Percentiles rank a stretch among this genome's conserved stretches.
Evolutionary conservation across 192 early-diverging fungal species (phyloP).

Genomic region (Diversispora eburnea): DNA sequence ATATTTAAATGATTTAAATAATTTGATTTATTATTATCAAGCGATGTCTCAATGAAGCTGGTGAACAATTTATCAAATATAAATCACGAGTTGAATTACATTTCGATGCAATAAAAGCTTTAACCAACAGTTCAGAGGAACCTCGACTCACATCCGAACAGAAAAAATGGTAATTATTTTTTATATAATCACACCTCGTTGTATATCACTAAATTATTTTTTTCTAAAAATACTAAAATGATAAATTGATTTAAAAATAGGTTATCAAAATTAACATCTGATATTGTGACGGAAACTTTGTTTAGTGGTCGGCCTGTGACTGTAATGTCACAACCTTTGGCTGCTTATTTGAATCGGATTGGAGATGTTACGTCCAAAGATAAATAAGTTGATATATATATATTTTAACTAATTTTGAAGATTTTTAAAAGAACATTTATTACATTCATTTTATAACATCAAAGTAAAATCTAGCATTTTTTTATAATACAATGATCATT

Average conservation of each 20-base stretch:
- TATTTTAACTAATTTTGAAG: too few species aligned
- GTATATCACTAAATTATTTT: background rate
- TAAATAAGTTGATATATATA: background rate
- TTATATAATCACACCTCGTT: background rate
- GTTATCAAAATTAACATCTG: constrained; percentile 42
- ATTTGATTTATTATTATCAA: constrained; percentile 9
- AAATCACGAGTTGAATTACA: constrained; percentile 43
- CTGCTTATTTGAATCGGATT: constrained; percentile 18
- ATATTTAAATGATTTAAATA: too few species aligned
- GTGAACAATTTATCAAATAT: constrained; percentile 42
- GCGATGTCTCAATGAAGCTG: constrained; percentile 48
- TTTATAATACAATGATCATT: too few species aligned
- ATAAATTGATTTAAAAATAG: constrained; percentile 23
- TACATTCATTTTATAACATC: too few species aligned
- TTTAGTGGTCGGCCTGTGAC: constrained; percentile 42
- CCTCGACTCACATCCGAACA: constrained; percentile 37
- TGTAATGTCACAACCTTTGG: constrained; percentile 22
- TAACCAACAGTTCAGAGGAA: constrained; percentile 36
- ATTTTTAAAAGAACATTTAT: too few species aligned
- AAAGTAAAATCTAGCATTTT: too few species aligned
- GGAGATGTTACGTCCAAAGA: background rate
- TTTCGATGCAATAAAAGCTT: constrained; percentile 38
- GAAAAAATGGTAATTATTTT: constrained; percentile 35
- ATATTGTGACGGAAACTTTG: constrained; percentile 44
- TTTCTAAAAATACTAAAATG: too few species aligned